Conservation (phyloP, 345 rosid species). For the Linum lewisii region DNA sequence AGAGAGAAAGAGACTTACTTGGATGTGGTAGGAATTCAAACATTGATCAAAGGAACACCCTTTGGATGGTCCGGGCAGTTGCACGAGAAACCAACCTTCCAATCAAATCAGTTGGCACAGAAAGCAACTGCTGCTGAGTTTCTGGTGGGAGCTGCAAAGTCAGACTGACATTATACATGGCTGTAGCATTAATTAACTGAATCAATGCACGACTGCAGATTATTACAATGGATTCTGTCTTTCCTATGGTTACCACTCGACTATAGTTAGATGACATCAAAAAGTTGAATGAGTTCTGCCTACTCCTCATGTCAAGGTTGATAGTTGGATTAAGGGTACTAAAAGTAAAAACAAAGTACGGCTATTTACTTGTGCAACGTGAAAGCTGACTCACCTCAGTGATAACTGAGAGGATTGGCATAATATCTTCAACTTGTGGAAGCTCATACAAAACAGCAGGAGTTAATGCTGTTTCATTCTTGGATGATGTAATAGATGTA, state of each 20-base stretch:
- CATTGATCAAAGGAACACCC: constrained; percentile 42
- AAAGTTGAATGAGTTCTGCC: background rate
- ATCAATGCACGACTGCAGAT: background rate
- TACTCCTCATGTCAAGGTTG: background rate
- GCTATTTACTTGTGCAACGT: background rate
- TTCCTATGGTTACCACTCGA: background rate
- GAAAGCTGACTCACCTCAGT: constrained; percentile 41
- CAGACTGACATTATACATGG: background rate
- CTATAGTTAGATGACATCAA: background rate
- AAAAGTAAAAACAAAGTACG: background rate
- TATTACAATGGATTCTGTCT: background rate
- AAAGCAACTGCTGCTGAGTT: constrained; percentile 60
- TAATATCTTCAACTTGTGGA: constrained; percentile 51
- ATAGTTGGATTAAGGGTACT: background rate
- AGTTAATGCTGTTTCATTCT: constrained; percentile 25
- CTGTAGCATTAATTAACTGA: background rate
- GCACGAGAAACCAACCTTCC: constrained; percentile 71
- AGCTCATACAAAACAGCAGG: constrained; percentile 33
- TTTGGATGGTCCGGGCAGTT: constrained; percentile 60
- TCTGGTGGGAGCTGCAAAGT: constrained; percentile 65
- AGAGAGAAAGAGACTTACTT: background rate
- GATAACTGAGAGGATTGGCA: constrained; percentile 58
- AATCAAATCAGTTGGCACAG: constrained; percentile 62
- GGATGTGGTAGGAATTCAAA: background rate
- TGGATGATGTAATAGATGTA: constrained; percentile 16